These are phyloP conservation scores for Pestalotiopsis sp. DNA, from an alignment of 2,329 filamentous ascomycete genomes.

Conservation along the genomic window DNA sequence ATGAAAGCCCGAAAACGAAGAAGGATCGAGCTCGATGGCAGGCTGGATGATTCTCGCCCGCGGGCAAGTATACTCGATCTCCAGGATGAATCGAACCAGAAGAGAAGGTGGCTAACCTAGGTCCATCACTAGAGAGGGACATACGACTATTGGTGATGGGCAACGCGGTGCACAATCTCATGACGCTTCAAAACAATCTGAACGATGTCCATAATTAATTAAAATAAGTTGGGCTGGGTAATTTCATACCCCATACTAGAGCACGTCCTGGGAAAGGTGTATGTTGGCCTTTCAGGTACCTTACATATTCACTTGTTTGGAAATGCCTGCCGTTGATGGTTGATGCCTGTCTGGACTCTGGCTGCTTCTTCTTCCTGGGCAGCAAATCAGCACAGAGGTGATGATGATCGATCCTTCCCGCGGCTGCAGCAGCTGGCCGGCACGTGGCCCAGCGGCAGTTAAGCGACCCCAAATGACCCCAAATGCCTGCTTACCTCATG, in stretches of 20 bases:
- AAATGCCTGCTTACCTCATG: too few species aligned
- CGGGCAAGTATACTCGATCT: not conserved
- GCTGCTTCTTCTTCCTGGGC: not conserved
- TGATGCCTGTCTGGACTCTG: too few species aligned
- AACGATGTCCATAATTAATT: not conserved
- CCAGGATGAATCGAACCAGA: not conserved
- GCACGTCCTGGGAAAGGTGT: not conserved
- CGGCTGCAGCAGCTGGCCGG: not conserved
- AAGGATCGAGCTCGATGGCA: not conserved
- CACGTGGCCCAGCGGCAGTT: not conserved
- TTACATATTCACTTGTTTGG: not conserved
- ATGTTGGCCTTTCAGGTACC: not conserved
- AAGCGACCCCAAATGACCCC: too few species aligned
- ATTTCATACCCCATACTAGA: not conserved
- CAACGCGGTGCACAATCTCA: not conserved
- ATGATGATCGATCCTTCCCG: not conserved
- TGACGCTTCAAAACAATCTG: not conserved
- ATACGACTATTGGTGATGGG: not conserved
- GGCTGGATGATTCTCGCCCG: not conserved
- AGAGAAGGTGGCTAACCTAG: not conserved
- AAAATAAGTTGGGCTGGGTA: not conserved
- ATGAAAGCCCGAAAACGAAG: not conserved
- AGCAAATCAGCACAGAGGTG: slow-evolving; percentile 1
- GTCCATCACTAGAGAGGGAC: not conserved
- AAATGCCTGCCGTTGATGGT: not conserved